Evolutionary conservation across 768 basidiomycete genomes (phyloP).

Genomic region (Leucocoprinus leucothites): DNA sequence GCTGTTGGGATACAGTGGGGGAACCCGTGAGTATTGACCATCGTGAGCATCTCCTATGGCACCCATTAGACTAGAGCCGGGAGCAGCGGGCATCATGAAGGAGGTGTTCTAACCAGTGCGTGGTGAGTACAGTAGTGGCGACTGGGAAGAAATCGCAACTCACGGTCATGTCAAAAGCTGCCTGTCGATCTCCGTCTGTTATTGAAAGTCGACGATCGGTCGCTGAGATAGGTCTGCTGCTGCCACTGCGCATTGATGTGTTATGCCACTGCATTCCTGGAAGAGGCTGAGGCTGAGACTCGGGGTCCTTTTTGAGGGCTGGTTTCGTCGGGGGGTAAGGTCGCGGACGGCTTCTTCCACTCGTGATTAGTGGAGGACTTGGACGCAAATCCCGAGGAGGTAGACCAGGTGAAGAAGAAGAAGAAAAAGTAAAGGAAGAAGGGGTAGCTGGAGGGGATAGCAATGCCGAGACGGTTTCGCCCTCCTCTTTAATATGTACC

Average conservation of each 20-base stretch:
- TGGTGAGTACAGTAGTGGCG: neutral
- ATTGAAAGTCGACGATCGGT: constrained; percentile 34
- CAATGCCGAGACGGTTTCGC: constrained; percentile 31
- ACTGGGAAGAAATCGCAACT: neutral
- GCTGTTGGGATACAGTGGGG: constrained; percentile 7
- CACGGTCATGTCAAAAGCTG: constrained; percentile 22
- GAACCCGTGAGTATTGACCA: constrained; percentile 19
- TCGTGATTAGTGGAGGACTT: constrained; percentile 26
- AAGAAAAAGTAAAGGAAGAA: constrained; percentile 18
- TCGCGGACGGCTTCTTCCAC: constrained; percentile 33
- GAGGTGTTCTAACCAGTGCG: neutral
- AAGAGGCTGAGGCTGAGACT: constrained; percentile 26
- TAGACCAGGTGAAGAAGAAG: constrained; percentile 16
- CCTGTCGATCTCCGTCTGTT: constrained; percentile 33
- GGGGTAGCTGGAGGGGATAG: constrained; percentile 32
- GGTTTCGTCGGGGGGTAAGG: constrained; percentile 33
- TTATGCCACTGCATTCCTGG: constrained; percentile 29
- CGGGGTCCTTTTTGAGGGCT: constrained; percentile 18
- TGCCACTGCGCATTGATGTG: constrained; percentile 26
- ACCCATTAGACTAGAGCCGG: constrained; percentile 48
- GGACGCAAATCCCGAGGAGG: constrained; percentile 20
- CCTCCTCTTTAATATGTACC: constrained; percentile 48
- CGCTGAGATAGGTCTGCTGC: constrained; percentile 26
- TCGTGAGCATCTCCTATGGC: constrained; percentile 56
- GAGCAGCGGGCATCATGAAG: constrained; percentile 5